Percentiles rank a stretch among this genome's conserved stretches.
Evolutionary conservation across 495 filamentous ascomycete species (phyloP).

Genomic region (Aspergillus sparsus): DNA sequence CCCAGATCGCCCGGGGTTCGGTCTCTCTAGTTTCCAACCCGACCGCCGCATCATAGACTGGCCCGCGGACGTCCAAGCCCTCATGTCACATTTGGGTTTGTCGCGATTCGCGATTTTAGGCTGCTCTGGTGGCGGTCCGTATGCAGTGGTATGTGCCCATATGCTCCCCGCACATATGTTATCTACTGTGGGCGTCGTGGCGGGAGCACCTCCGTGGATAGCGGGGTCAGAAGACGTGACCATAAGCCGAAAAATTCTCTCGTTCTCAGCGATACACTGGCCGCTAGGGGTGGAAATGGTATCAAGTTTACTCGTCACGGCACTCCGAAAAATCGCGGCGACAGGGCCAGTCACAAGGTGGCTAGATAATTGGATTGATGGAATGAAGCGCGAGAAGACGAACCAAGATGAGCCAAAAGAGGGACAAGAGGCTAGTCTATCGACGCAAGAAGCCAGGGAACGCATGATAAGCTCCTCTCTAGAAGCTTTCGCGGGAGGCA

Average conservation of each 20-base stretch:
- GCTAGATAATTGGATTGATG: conserved; percentile 23
- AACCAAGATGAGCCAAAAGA: neutral
- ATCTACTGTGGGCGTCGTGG: conserved; percentile 36
- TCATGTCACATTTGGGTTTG: conserved; percentile 39
- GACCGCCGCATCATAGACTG: conserved; percentile 41
- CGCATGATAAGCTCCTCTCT: conserved; percentile 15
- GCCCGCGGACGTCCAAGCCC: conserved; percentile 38
- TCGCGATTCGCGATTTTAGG: conserved; percentile 45
- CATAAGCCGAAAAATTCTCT: conserved; percentile 2
- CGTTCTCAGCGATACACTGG: conserved; percentile 9
- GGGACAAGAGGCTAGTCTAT: conserved; percentile 3
- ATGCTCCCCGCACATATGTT: conserved; percentile 34
- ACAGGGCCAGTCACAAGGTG: conserved; percentile 11
- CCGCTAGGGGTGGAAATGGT: conserved; percentile 6
- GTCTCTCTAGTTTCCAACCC: conserved; percentile 41
- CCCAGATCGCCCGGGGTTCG: conserved; percentile 48
- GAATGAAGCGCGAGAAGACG: neutral
- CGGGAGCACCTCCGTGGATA: conserved; percentile 35
- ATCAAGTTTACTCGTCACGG: conserved; percentile 6
- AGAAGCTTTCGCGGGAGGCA: conserved; percentile 36
- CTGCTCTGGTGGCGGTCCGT: conserved; percentile 48
- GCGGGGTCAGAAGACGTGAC: conserved; percentile 25
- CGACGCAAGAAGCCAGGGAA: conserved; percentile 18
- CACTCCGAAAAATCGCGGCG: conserved; percentile 13
- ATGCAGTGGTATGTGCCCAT: conserved; percentile 47